phyloP scores from a whole-genome alignment of 2,329 filamentous ascomycete genomes.

The Uncinocarpus reesii region DNA sequence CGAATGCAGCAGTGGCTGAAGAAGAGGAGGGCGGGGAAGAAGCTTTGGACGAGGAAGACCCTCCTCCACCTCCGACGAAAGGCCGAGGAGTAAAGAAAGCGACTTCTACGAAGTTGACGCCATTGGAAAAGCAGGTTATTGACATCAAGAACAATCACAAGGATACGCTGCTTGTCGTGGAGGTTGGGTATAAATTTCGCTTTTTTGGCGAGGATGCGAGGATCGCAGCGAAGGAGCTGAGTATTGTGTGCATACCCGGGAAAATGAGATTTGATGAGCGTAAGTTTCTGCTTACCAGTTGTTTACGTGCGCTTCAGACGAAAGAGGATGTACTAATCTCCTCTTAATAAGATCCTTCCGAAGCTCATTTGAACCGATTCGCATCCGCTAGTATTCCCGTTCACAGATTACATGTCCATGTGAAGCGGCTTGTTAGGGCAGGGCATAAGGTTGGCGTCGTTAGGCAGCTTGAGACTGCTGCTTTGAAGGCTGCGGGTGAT shows the following conservation, averaged over 20 bases:
- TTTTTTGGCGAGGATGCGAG: constrained; percentile 96
- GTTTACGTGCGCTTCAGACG: constrained; percentile 4
- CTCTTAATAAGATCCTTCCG: constrained; percentile 55
- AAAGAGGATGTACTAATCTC: neutral
- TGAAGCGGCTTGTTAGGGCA: constrained; percentile 81
- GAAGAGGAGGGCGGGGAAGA: constrained; percentile 52
- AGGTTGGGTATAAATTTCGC: constrained; percentile 95
- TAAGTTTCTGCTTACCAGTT: constrained; percentile 31
- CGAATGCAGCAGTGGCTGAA: constrained; percentile 50
- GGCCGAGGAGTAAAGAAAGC: constrained; percentile 51
- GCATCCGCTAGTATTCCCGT: constrained; percentile 93
- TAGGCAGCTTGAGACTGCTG: constrained; percentile 86
- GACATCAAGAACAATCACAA: constrained; percentile 87
- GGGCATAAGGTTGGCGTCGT: constrained; percentile 96
- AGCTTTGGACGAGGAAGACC: constrained; percentile 45
- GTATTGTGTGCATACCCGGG: constrained; percentile 92
- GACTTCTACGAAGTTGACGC: constrained; percentile 73
- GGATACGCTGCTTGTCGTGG: constrained; percentile 81
- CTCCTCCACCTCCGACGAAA: constrained; percentile 34
- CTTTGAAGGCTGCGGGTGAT: constrained; percentile 86
- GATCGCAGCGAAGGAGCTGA: constrained; percentile 75
- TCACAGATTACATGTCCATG: constrained; percentile 82
- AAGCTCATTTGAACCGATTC: constrained; percentile 84
- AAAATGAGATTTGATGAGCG: constrained; percentile 90
- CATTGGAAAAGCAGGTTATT: constrained; percentile 85